Conservation (phyloP, 495 filamentous ascomycete species). For the Penicillium taxi region DNA sequence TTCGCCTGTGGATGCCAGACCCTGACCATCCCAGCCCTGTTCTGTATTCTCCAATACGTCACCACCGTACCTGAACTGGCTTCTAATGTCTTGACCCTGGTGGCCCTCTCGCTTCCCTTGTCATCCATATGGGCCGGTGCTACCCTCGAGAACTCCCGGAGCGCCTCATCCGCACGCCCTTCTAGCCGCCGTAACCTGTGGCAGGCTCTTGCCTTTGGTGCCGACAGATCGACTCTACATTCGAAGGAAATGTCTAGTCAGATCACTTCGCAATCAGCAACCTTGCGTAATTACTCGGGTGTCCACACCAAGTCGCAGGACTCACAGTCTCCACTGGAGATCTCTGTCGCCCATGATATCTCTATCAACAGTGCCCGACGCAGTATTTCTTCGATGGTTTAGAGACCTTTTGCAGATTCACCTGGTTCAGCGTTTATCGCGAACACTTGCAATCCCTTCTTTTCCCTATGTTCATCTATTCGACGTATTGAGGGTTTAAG, state of each 20-base stretch:
- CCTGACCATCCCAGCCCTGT: conserved; percentile 73
- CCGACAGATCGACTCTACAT: conserved; percentile 12
- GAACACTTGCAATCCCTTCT: too few relatives aligned
- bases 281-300: conserved; percentile 26
- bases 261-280: conserved; percentile 12
- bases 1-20: conserved; percentile 72
- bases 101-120: conserved; percentile 68
- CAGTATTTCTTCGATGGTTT: too few relatives aligned
- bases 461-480: too few relatives aligned
- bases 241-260: conserved; percentile 10
- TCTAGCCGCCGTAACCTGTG: conserved; percentile 22
- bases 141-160: conserved; percentile 23
- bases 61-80: conserved; percentile 48
- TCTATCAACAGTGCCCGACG: conserved; percentile 14
- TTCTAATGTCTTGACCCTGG: conserved; percentile 56
- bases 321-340: conserved; percentile 17
- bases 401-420: too few relatives aligned
- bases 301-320: conserved; percentile 6
- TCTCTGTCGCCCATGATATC: conserved; percentile 30
- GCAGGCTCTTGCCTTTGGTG: conserved; percentile 14
- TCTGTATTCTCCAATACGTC: conserved; percentile 57
- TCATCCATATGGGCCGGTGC: conserved; percentile 69
- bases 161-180: conserved; percentile 1
- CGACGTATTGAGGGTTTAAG: too few relatives aligned
- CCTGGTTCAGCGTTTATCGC: too few relatives aligned